These are phyloP conservation scores for Grammothele lineata DNA, from an alignment of 768 basidiomycete genomes.

Conservation along the genomic window DNA sequence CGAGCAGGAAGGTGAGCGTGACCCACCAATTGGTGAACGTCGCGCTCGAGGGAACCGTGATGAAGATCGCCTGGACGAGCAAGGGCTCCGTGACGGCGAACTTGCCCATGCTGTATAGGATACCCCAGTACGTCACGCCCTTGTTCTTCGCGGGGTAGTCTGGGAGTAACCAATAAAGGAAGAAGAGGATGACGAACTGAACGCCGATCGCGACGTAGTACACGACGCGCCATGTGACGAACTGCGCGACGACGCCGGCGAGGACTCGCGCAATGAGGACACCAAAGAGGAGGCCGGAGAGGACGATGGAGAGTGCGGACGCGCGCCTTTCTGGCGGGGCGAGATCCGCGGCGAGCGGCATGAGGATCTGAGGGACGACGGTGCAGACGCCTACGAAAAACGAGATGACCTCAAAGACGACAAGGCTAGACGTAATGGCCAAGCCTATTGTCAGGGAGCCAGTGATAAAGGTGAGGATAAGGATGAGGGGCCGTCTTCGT, in stretches of 20 bases:
- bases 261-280: constrained; percentile 72
- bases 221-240: constrained; percentile 65
- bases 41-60: constrained; percentile 56
- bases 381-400: constrained; percentile 69
- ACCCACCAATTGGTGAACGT: constrained; percentile 46
- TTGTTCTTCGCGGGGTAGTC: constrained; percentile 79
- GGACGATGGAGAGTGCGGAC: constrained; percentile 69
- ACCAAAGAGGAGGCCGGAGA: constrained; percentile 63
- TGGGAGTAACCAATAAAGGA: constrained; percentile 66
- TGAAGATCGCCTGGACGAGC: constrained; percentile 62
- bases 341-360: constrained; percentile 78
- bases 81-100: constrained; percentile 75
- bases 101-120: constrained; percentile 74
- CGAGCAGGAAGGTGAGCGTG: constrained; percentile 78
- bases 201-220: constrained; percentile 77
- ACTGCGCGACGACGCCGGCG: constrained; percentile 72
- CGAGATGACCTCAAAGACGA: constrained; percentile 59
- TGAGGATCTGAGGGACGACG: constrained; percentile 73
- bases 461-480: constrained; percentile 51
- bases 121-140: constrained; percentile 59
- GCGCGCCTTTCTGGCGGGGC: constrained; percentile 72
- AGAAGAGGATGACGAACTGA: constrained; percentile 52
- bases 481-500: constrained; percentile 65
- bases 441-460: constrained; percentile 67
- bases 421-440: constrained; percentile 53